phyloP scores from a whole-genome alignment of 108 stramenopile species.

The Stephanodiscus triporus region DNA sequence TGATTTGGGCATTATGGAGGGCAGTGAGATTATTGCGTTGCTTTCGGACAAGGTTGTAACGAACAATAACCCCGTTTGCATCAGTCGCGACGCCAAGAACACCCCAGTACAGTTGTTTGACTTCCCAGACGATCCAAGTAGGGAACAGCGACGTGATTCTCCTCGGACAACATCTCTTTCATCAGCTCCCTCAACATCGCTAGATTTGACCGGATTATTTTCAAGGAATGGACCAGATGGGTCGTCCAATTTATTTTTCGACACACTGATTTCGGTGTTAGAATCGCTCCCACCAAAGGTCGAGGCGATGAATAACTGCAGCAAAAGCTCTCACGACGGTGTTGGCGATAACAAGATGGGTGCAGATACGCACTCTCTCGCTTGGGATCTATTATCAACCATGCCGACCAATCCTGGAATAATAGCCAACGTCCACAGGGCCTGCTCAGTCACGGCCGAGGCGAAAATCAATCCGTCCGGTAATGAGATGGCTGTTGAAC shows the following conservation, averaged over 20 bases:
- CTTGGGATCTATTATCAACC: conserved; percentile 93
- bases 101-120: not conserved
- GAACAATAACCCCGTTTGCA: conserved; percentile 9
- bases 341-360: conserved; percentile 14
- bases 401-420: conserved; percentile 88
- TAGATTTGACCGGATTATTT: conserved; percentile 70
- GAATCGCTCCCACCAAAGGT: conserved; percentile 58
- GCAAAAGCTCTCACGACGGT: conserved; percentile 13
- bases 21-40: conserved; percentile 77
- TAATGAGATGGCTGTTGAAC: conserved; percentile 79
- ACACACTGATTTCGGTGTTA: conserved; percentile 66
- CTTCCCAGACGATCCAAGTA: not conserved
- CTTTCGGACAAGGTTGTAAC: conserved; percentile 53
- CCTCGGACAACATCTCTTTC: not conserved
- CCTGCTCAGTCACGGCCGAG: conserved; percentile 29
- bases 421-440: conserved; percentile 54
- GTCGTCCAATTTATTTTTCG: conserved; percentile 72
- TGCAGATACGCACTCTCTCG: conserved; percentile 65
- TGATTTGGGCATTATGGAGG: conserved; percentile 75
- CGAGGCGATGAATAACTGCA: not conserved
- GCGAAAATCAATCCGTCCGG: conserved; percentile 10
- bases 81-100: conserved; percentile 5
- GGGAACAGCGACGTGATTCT: conserved; percentile 19
- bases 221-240: conserved; percentile 48
- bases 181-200: conserved; percentile 11